These are phyloP conservation scores for Coffea eugenioides DNA, from an alignment of 257 asterid genomes.

Conservation along the genomic window DNA sequence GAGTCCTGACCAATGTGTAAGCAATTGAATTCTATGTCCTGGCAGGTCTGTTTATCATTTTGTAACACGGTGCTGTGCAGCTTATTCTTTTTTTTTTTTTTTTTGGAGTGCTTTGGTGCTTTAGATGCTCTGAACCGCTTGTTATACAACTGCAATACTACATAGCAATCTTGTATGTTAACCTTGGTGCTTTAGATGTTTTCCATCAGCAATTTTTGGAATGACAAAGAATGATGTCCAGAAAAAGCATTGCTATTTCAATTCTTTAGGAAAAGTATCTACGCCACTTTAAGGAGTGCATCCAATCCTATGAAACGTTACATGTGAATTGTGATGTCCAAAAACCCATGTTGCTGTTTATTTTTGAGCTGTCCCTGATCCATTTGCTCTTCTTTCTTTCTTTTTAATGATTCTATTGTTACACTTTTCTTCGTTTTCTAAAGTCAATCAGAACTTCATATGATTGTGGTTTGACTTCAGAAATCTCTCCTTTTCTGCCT, in stretches of 20 bases:
- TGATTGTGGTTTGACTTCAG: background rate
- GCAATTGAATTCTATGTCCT: too few species aligned
- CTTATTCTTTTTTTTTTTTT: too few species aligned
- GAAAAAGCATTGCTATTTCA: background rate
- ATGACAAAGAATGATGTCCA: background rate
- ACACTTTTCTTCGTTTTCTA: background rate
- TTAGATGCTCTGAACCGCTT: too few species aligned
- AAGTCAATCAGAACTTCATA: background rate
- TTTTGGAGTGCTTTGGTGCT: too few species aligned
- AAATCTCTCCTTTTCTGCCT: too few species aligned
- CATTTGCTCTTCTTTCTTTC: background rate
- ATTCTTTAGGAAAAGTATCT: slow-evolving; percentile 3
- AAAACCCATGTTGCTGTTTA: background rate
- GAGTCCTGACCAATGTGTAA: too few species aligned
- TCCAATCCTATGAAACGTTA: slow-evolving; percentile 11
- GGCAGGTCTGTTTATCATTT: too few species aligned
- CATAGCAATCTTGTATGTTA: too few species aligned
- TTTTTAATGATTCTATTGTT: background rate
- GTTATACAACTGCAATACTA: too few species aligned
- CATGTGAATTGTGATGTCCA: background rate
- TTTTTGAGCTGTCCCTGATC: background rate
- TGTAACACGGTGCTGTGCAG: too few species aligned
- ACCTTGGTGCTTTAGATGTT: too few species aligned
- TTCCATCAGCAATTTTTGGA: too few species aligned
- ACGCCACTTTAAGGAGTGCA: slow-evolving; percentile 15